Evolutionary conservation across 495 filamentous ascomycete genomes (phyloP), one percentile per base, ranked within the genome.

Genomic region (Cryomyces minteri): DNA sequence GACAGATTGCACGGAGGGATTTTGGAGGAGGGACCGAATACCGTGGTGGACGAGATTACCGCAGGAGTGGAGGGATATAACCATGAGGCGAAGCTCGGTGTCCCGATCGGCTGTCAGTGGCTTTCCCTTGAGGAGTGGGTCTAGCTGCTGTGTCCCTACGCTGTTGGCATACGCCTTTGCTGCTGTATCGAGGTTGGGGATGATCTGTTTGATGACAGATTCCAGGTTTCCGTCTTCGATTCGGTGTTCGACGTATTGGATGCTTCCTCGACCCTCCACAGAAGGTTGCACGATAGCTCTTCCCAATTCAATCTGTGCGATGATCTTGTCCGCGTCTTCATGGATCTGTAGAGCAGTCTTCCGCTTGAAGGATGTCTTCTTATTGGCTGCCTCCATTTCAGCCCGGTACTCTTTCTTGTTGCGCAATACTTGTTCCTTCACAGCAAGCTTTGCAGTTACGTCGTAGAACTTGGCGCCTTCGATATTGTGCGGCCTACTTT

Each of bases 11-110:
- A 96, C 84, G 30, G 74, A 69, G 1, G 86, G 82, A 54, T 94
- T 95, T 33, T 85, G 56, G 10, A 83, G 60, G 39, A 98, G 69
- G 4, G 90, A 90, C 5, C 83, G 80, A 38, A 98, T 76, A 2
- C 83, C 90, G 55, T 93, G 87, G 54, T 98, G 90, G n/a, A 88
- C 74, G 10, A 98, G 77, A 55, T 95, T 96, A 44, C 90, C 90
- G 60, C 90, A 98, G 14, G 88, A 94, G 59, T 98, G 90, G 41
- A 98, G 81, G 0, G 90, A 96, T 2, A 94, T 79, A 25, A 92
- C 79, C 76, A 95, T 84, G 32, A 94, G 65, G 2, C 18, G 18
- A 25, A 25, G 18, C 31, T 12, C 12, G 34, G 3, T 9, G 12
- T 37, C 34, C 12, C 9, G 8, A 37, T 9, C 8, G 8, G 34